A percentile compares a stretch with the other conserved stretches of the same genome.
phyloP scores from a whole-genome alignment of 768 basidiomycete genomes.

The Lactifluus hygrophoroides region DNA sequence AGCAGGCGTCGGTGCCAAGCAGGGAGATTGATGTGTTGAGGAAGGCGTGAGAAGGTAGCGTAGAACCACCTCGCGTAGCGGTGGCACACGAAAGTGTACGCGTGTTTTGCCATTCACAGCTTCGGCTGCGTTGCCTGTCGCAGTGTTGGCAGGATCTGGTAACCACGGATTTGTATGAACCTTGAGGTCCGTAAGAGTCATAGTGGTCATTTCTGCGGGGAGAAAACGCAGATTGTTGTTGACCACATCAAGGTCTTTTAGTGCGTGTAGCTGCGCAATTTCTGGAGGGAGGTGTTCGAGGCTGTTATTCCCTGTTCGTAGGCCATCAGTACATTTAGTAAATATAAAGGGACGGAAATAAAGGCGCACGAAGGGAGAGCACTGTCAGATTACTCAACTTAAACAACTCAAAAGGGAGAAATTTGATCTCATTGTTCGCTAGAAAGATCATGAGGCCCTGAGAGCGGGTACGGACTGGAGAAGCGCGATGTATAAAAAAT shows the following conservation, averaged over 20 bases:
- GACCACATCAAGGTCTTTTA: slow-evolving; percentile 18
- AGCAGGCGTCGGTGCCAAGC: not conserved
- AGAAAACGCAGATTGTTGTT: slow-evolving; percentile 17
- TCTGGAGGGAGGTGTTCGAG: slow-evolving; percentile 15
- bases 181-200: slow-evolving; percentile 12
- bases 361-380: slow-evolving; percentile 16
- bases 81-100: slow-evolving; percentile 8
- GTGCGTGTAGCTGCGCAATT: slow-evolving; percentile 12
- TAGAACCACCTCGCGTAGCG: slow-evolving; percentile 17
- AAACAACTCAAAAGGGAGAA: slow-evolving; percentile 17
- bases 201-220: slow-evolving; percentile 17
- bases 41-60: slow-evolving; percentile 16
- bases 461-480: not conserved
- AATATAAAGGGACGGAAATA: not conserved
- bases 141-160: slow-evolving; percentile 1
- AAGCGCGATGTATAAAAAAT: not conserved
- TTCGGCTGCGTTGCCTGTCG: no score
- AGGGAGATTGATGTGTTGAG: not conserved
- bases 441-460: slow-evolving; percentile 17
- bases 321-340: not conserved
- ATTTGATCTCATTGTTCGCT: slow-evolving; percentile 14
- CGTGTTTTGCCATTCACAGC: not conserved
- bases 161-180: slow-evolving; percentile 19
- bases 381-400: slow-evolving; percentile 18
- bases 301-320: slow-evolving; percentile 13